phyloP scores from a whole-genome alignment of 345 rosid genomes.

The Ceriops tagal region DNA sequence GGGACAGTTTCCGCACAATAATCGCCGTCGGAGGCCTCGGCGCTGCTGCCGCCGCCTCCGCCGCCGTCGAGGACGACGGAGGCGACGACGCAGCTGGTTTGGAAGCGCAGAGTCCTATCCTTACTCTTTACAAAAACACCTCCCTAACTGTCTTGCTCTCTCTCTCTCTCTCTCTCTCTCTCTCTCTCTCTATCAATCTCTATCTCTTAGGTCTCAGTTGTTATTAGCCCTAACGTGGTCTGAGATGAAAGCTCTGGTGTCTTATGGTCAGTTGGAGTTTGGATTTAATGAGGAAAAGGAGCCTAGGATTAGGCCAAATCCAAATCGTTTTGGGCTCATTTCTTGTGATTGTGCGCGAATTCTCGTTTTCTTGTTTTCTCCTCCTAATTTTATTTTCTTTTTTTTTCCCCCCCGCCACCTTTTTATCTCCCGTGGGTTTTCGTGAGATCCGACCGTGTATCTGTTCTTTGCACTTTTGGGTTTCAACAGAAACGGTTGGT shows the following conservation, averaged over 20 bases:
- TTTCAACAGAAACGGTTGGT: constrained; percentile 3
- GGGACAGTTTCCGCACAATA: constrained; percentile 23
- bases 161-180: no score
- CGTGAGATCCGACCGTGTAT: constrained; percentile 10
- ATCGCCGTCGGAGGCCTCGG: constrained; percentile 19
- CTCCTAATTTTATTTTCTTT: no score
- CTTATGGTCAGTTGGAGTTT: background rate
- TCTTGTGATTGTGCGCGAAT: background rate
- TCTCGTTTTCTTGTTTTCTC: background rate
- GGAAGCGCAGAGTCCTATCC: constrained; percentile 27
- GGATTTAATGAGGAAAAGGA: background rate
- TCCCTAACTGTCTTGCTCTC: background rate
- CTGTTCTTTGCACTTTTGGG: background rate
- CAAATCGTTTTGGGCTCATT: background rate
- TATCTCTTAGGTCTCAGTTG: no score
- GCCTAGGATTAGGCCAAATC: no score
- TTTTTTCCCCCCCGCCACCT: no score
- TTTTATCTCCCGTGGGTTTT: background rate
- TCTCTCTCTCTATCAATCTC: no score
- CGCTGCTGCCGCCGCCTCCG: constrained; percentile 16
- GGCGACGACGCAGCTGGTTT: constrained; percentile 19
- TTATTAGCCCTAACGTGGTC: no score
- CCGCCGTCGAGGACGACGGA: background rate
- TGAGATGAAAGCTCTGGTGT: background rate
- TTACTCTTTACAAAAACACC: constrained; percentile 4